A percentile compares a stretch with the other conserved stretches of the same genome.
phyloP scores from a whole-genome alignment of 345 rosid species.

The Hibiscus trionum region DNA sequence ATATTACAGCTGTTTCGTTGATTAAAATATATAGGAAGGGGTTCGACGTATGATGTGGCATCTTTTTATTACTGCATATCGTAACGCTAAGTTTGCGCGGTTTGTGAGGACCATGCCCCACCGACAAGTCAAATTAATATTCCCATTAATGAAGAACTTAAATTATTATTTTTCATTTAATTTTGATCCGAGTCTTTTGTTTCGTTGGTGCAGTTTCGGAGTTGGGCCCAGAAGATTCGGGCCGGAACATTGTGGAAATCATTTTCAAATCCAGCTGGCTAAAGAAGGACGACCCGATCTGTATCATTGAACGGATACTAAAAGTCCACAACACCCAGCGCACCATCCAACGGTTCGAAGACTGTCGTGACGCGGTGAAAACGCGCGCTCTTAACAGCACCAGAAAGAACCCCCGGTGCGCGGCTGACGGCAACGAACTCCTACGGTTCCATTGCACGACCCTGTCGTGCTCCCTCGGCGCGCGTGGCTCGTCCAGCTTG shows the following conservation, averaged over 20 bases:
- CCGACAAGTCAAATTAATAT: conserved; percentile 20
- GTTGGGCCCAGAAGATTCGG: conserved; percentile 88
- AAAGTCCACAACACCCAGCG: conserved; percentile 91
- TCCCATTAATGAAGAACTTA: neutral
- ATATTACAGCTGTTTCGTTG: conserved; percentile 19
- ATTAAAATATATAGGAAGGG: too few relatives aligned
- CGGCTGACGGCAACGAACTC: conserved; percentile 96
- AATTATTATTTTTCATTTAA: neutral
- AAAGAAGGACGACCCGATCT: conserved; percentile 70
- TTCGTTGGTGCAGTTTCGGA: conserved; percentile 62
- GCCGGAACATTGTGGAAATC: conserved; percentile 91
- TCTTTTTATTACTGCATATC: neutral
- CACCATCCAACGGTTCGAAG: conserved; percentile 96
- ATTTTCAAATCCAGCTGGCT: conserved; percentile 99
- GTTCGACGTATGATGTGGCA: neutral
- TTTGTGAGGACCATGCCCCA: conserved; percentile 23
- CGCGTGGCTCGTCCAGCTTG: conserved; percentile 65
- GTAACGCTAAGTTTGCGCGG: neutral
- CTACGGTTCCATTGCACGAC: conserved; percentile 83
- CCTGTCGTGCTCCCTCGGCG: conserved; percentile 70
- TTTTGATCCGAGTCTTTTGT: neutral
- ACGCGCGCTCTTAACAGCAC: conserved; percentile 63
- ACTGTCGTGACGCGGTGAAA: conserved; percentile 87
- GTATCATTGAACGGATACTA: conserved; percentile 87
- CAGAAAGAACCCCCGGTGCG: conserved; percentile 74